These are phyloP conservation scores for Talaromyces sp. DNA, from an alignment of 2,329 filamentous ascomycete species.

Conservation along the genomic window DNA sequence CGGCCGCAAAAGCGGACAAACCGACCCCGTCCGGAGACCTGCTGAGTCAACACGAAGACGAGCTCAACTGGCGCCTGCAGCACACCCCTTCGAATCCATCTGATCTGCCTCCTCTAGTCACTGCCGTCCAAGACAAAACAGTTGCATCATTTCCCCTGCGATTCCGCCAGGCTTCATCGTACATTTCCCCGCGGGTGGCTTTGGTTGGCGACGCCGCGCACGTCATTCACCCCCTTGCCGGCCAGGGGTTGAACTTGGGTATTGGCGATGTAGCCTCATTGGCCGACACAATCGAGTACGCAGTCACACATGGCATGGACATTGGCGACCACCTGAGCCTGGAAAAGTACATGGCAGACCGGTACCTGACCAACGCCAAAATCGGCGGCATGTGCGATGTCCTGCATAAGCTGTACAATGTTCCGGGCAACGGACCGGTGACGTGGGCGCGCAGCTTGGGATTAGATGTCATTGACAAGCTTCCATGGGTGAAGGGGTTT, in stretches of 20 bases:
- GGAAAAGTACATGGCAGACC: slow-evolving; percentile 72
- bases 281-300: slow-evolving; percentile 65
- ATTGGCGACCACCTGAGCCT: slow-evolving; percentile 72
- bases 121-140: slow-evolving; percentile 68
- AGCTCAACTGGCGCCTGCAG: slow-evolving; percentile 74
- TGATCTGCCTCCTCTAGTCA: slow-evolving; percentile 59
- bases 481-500: slow-evolving; percentile 72
- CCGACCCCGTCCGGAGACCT: neutral
- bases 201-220: slow-evolving; percentile 93
- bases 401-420: slow-evolving; percentile 85
- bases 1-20: slow-evolving; percentile 18
- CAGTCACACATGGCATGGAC: slow-evolving; percentile 78
- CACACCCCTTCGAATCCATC: slow-evolving; percentile 53
- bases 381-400: slow-evolving; percentile 75
- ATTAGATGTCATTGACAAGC: slow-evolving; percentile 65
- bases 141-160: slow-evolving; percentile 87
- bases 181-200: slow-evolving; percentile 82
- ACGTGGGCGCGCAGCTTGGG: slow-evolving; percentile 75
- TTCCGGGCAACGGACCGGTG: slow-evolving; percentile 65
- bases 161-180: slow-evolving; percentile 89
- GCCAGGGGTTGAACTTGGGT: slow-evolving; percentile 90
- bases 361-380: slow-evolving; percentile 78
- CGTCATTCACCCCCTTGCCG: slow-evolving; percentile 88
- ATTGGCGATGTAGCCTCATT: slow-evolving; percentile 82
- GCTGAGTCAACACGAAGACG: slow-evolving; percentile 55